These are phyloP conservation scores for Alternaria sp. DNA, from an alignment of 2,329 filamentous ascomycete genomes.

Conservation along the genomic window DNA sequence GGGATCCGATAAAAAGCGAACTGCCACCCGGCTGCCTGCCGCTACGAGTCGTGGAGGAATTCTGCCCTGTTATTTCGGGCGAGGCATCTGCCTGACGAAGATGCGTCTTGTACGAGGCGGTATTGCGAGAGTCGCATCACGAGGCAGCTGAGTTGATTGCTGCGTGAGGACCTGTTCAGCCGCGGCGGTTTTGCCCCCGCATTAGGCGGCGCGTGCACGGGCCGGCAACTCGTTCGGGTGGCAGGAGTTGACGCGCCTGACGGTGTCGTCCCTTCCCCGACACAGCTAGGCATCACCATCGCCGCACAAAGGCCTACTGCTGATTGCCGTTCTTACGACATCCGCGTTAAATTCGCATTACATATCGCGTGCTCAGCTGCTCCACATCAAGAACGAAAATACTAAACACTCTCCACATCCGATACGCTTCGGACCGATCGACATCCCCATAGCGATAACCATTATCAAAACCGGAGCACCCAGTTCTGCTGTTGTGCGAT, in stretches of 20 bases:
- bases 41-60: background rate
- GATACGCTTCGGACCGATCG: background rate
- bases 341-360: background rate
- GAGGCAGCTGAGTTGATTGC: background rate
- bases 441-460: background rate
- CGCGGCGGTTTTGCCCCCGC: slow-evolving; percentile 9
- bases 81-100: background rate
- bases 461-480: background rate
- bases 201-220: slow-evolving; percentile 1
- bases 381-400: background rate
- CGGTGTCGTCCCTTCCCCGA: background rate
- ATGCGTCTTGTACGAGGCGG: background rate
- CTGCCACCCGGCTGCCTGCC: background rate
- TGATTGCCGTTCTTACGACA: slow-evolving; percentile 1
- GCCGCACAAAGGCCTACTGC: background rate
- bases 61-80: background rate
- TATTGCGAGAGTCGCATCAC: background rate
- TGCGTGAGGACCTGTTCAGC: background rate
- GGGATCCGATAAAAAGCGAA: slow-evolving; percentile 16
- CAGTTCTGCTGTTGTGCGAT: background rate
- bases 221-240: background rate
- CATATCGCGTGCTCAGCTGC: slow-evolving; percentile 7
- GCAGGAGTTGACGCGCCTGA: slow-evolving; percentile 3
- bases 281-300: background rate
- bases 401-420: background rate